Conservation (phyloP, 1,284 basidiomycete species). For the Fistulina hepatica region DNA sequence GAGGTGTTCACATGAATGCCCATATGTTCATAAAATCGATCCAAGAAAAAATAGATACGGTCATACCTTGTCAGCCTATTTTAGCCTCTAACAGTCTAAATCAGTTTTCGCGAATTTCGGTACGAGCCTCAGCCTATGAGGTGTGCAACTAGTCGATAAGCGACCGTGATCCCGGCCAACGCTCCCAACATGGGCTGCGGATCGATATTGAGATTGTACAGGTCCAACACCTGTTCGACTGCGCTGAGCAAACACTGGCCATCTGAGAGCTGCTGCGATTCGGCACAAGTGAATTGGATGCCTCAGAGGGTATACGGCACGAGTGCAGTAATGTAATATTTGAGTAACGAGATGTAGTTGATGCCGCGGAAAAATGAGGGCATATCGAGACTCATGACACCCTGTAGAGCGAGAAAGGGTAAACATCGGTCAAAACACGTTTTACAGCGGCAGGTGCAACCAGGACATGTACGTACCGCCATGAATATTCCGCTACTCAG, state of each 20-base stretch:
- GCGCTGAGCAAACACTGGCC: conserved; percentile 8
- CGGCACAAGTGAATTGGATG: conserved; percentile 10
- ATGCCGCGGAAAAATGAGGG: conserved; percentile 11
- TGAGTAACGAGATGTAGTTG: conserved; percentile 12
- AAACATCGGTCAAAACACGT: neutral
- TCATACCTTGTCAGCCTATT: too few species aligned
- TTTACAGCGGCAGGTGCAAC: too few species aligned
- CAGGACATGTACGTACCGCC: conserved; percentile 10
- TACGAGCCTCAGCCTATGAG: conserved; percentile 6
- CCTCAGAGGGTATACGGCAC: conserved; percentile 8
- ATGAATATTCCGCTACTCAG: conserved; percentile 11
- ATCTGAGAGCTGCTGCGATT: conserved; percentile 7
- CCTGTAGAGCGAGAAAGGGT: neutral
- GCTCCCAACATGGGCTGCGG: conserved; percentile 9
- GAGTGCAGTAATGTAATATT: conserved; percentile 10
- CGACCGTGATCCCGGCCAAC: conserved; percentile 8
- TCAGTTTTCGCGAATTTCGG: conserved; percentile 5
- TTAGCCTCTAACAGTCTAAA: too few species aligned
- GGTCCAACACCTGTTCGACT: conserved; percentile 10
- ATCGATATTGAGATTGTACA: conserved; percentile 11
- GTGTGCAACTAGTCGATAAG: conserved; percentile 11
- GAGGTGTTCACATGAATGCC: too few species aligned
- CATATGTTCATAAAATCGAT: too few species aligned
- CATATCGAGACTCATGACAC: conserved; percentile 12
- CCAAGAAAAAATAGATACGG: too few species aligned